Conservation (phyloP, 768 basidiomycete genomes). For the Suillus clintonianus region DNA sequence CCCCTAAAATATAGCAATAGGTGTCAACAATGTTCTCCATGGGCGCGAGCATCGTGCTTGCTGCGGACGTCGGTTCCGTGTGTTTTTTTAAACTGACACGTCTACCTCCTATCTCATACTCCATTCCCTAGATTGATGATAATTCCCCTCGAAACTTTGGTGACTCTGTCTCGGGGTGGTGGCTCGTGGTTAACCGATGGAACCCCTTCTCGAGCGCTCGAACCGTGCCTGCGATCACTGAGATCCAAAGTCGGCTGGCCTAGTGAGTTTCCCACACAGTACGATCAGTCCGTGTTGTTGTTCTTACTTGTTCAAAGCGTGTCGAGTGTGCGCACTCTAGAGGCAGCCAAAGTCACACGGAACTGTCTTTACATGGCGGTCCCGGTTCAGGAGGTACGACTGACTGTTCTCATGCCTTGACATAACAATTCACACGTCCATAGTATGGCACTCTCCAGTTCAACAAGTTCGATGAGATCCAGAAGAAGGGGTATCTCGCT, state of each 20-base stretch:
- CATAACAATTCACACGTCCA: not conserved
- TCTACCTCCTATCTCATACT: slow-evolving; percentile 1
- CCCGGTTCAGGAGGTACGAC: slow-evolving; percentile 86
- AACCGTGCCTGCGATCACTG: slow-evolving; percentile 84
- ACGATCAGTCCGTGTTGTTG: not conserved
- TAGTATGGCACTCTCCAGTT: slow-evolving; percentile 93
- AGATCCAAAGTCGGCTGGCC: slow-evolving; percentile 91
- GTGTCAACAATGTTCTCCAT: slow-evolving; percentile 90
- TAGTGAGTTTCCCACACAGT: slow-evolving; percentile 64
- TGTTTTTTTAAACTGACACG: slow-evolving; percentile 25
- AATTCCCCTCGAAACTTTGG: slow-evolving; percentile 94
- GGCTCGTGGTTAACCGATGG: slow-evolving; percentile 90
- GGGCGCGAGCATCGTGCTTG: slow-evolving; percentile 90
- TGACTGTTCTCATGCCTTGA: slow-evolving; percentile 13
- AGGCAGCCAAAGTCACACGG: slow-evolving; percentile 89
- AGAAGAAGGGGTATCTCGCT: slow-evolving; percentile 76
- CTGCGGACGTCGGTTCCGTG: slow-evolving; percentile 90
- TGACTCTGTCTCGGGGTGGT: slow-evolving; percentile 95
- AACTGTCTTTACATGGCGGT: slow-evolving; percentile 91
- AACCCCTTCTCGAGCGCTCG: slow-evolving; percentile 84
- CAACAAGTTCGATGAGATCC: slow-evolving; percentile 85
- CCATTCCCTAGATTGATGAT: slow-evolving; percentile 71
- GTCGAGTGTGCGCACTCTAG: slow-evolving; percentile 91
- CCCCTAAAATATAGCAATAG: slow-evolving; percentile 36
- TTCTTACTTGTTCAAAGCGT: slow-evolving; percentile 55